Conservation (phyloP, 2,329 filamentous ascomycete species). For the Xylariaceae sp. region DNA sequence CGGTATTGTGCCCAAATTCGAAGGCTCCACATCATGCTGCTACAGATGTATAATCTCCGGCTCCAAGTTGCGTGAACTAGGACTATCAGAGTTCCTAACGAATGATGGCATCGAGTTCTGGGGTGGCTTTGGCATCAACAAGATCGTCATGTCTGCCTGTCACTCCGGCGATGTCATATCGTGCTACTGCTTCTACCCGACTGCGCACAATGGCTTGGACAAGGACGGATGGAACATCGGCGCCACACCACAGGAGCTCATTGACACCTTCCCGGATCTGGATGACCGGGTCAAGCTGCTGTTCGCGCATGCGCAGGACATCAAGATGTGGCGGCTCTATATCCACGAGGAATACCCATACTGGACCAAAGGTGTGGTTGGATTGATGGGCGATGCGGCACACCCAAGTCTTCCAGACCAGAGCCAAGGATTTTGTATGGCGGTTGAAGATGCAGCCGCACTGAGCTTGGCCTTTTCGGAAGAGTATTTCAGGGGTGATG, state of each 20-base stretch:
- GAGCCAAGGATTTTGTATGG: conserved; percentile 65
- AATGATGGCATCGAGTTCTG: conserved; percentile 64
- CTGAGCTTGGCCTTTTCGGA: conserved; percentile 56
- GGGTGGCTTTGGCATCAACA: conserved; percentile 65
- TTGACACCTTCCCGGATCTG: conserved; percentile 56
- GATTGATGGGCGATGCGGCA: conserved; percentile 61
- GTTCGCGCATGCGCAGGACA: conserved; percentile 56
- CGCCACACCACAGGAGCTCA: conserved; percentile 51
- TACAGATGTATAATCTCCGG: background rate
- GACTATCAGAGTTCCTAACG: conserved; percentile 59
- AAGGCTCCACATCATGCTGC: background rate
- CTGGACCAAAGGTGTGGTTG: conserved; percentile 42
- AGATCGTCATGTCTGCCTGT: conserved; percentile 68
- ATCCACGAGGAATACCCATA: conserved; percentile 37
- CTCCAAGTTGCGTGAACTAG: conserved; percentile 32
- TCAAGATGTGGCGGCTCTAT: conserved; percentile 64
- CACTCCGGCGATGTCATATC: conserved; percentile 61
- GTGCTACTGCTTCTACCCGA: conserved; percentile 66
- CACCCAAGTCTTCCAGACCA: conserved; percentile 70
- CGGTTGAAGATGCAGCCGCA: conserved; percentile 62
- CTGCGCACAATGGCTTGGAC: conserved; percentile 55
- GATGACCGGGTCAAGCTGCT: conserved; percentile 54
- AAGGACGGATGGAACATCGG: conserved; percentile 19
- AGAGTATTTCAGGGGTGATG: background rate
- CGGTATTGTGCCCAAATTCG: background rate